Conservation (phyloP, 1,139 yeast genomes). For the Casaregolazyma suthepensis region DNA sequence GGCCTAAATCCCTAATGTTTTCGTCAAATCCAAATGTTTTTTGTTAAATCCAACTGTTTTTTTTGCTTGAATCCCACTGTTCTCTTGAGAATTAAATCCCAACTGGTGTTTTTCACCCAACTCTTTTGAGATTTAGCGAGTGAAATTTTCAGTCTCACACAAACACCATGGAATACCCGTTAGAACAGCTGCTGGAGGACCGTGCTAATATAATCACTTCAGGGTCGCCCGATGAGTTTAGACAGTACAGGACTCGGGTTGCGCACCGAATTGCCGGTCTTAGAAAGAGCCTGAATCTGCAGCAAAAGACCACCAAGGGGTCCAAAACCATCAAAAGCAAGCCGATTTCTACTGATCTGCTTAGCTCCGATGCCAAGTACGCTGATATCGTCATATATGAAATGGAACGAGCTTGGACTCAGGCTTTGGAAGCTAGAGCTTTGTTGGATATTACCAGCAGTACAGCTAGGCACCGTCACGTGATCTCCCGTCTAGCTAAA, state of each 20-base stretch:
- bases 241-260: constrained; percentile 28
- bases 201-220: constrained; percentile 34
- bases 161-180: constrained; percentile 21
- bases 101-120: no score
- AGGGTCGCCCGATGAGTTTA: constrained; percentile 37
- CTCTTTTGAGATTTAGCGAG: background rate
- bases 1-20: no score
- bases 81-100: no score
- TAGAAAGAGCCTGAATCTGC: constrained; percentile 52
- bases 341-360: constrained; percentile 42
- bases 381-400: constrained; percentile 48
- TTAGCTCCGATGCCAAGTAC: constrained; percentile 40
- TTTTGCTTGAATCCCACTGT: no score
- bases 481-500: constrained; percentile 63
- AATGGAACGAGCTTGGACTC: constrained; percentile 65
- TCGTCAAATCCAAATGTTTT: no score
- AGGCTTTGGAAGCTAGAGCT: constrained; percentile 59
- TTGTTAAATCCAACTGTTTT: background rate
- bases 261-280: constrained; percentile 45
- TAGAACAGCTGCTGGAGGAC: constrained; percentile 26
- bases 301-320: constrained; percentile 46
- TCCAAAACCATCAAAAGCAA: constrained; percentile 36
- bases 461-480: constrained; percentile 38
- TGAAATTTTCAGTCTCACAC: constrained; percentile 1
- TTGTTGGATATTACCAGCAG: constrained; percentile 49